phyloP scores from a whole-genome alignment of 805 yeast genomes.

The Metschnikowia kunwiensis region DNA sequence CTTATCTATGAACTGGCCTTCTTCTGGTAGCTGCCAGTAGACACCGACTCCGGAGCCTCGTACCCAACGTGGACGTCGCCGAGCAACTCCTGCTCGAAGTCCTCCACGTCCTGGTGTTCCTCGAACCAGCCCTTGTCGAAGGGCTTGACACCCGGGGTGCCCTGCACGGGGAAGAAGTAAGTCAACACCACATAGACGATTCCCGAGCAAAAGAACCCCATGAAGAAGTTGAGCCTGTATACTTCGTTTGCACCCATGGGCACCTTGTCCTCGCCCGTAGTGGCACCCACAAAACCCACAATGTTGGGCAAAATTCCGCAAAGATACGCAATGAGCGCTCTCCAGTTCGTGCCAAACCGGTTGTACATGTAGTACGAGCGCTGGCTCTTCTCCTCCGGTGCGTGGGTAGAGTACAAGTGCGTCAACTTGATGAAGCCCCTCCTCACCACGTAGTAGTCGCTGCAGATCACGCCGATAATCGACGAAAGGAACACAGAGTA shows the following conservation, averaged over 20 bases:
- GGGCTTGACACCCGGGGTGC: conserved; percentile 31
- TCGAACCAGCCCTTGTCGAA: conserved; percentile 62
- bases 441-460: conserved; percentile 65
- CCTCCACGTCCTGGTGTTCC: conserved; percentile 61
- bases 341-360: conserved; percentile 70
- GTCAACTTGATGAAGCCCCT: conserved; percentile 64
- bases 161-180: conserved; percentile 49
- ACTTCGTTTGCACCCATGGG: conserved; percentile 76
- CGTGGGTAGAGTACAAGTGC: conserved; percentile 56
- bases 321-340: conserved; percentile 77
- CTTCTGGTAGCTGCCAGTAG: conserved; percentile 10
- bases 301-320: conserved; percentile 80
- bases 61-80: conserved; percentile 25
- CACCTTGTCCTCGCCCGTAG: conserved; percentile 61
- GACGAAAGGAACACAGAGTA: conserved; percentile 80
- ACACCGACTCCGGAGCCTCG: conserved; percentile 11
- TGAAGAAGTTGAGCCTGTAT: conserved; percentile 70
- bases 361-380: conserved; percentile 56
- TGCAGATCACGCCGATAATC: conserved; percentile 71
- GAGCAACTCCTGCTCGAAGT: conserved; percentile 47
- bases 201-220: conserved; percentile 66
- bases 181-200: conserved; percentile 53
- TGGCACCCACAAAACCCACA: conserved; percentile 82
- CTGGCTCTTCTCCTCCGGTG: conserved; percentile 30
- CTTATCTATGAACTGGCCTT: too few relatives aligned